Percentiles rank a stretch among this genome's conserved stretches.
These are phyloP conservation scores for Linum trigynum DNA, from an alignment of 345 rosid species.

Conservation along the genomic window DNA sequence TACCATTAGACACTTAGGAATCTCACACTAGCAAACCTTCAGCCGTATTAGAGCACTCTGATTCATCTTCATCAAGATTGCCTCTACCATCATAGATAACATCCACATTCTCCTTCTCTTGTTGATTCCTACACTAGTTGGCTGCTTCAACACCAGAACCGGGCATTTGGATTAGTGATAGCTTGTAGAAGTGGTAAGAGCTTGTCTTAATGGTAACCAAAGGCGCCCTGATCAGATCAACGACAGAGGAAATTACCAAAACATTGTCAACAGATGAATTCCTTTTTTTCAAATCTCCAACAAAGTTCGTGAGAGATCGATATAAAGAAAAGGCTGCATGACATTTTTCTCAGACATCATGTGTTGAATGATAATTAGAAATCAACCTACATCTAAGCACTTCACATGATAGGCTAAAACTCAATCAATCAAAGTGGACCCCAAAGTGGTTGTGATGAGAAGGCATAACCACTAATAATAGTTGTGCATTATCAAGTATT, in stretches of 20 bases:
- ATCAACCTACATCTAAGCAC: no score
- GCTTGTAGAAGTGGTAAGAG: constrained; percentile 88
- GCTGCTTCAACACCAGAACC: constrained; percentile 19
- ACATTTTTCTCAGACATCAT: no score
- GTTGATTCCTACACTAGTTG: constrained; percentile 13
- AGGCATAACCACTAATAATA: no score
- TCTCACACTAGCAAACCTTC: constrained; percentile 30
- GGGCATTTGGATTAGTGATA: constrained; percentile 63
- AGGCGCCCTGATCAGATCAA: constrained; percentile 40
- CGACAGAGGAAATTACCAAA: background rate
- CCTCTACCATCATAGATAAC: constrained; percentile 18
- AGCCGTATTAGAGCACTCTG: constrained; percentile 21
- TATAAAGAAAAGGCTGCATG: no score
- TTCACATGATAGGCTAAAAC: no score
- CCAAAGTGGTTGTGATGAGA: no score
- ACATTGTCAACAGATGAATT: background rate
- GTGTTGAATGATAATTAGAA: no score
- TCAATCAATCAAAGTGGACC: no score
- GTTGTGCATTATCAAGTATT: no score
- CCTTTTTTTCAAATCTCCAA: background rate
- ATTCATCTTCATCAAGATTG: constrained; percentile 13
- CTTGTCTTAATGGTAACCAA: constrained; percentile 44
- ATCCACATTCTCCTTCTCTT: constrained; percentile 26
- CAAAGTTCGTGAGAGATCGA: background rate
- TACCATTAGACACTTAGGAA: background rate